Evolutionary conservation across 805 yeast species (phyloP), one percentile per base, ranked within the genome.

Genomic region (Yarrowia keelungensis): DNA sequence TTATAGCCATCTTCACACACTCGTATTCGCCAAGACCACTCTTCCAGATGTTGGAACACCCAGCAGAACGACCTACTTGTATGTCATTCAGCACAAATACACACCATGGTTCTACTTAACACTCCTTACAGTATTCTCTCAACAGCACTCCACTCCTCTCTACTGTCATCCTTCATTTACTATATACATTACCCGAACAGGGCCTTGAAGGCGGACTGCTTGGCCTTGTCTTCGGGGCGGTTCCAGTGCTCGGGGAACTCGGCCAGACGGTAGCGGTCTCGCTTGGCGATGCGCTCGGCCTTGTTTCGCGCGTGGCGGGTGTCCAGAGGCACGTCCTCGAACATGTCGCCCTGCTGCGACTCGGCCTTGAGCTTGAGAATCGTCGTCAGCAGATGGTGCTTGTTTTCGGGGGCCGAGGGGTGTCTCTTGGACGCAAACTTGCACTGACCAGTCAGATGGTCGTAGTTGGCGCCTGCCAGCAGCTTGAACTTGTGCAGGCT

Each of bases 361-460:
- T 87, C 93, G 35, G 76, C 76, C 38, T 93, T 74, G 62, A 95
- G 80, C 69, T 82, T 83, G 72, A 85, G 84, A 71, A 92, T 81
- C 36, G 87, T 82, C 68, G 87, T 89, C 19, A 88, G 87, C 71
- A 91, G 79, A 76, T 83, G 87, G 72, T 89, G 85, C 62, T 94
- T 90, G 79, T 95, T 95, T 79, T 94, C 98, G 1, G 96, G 85
- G 50, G 97, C 89, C 74, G 91, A 91, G 8, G 86, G 82, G 77
- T 84, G 91, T 73, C 84, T 84, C 65, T 85, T 87, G 42, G 86
- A 79, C n/a, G 91, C 82, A 78, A 92, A 85, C 72, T 84, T 85
- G 74, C 94, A 83, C 16, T 78, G 76, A 74, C 90, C 89, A 1
- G 83, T 83, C 42, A 79, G 79, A 71, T 83, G 82, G 77, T 92